Conservation (phyloP, 2,329 filamentous ascomycete species). For the Beauveria scarabaeidicola region DNA sequence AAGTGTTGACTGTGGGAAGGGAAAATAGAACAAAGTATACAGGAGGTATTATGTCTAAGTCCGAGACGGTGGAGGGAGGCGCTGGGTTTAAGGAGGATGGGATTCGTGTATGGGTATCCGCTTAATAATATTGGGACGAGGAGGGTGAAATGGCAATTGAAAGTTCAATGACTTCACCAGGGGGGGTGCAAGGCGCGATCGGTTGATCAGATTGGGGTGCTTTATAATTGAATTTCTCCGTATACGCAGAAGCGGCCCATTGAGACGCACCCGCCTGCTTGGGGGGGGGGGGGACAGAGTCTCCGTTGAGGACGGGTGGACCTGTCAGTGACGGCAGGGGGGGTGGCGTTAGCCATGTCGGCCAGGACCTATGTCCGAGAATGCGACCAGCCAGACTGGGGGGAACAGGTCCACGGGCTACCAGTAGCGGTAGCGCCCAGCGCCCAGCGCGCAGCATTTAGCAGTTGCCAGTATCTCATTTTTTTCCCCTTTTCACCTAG, state of each 20-base stretch:
- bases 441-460: too few species aligned
- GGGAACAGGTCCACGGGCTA: constrained; percentile 1
- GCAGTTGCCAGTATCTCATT: too few species aligned
- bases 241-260: neutral
- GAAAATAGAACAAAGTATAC: neutral
- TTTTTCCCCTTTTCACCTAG: too few species aligned
- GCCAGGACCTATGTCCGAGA: constrained; percentile 9
- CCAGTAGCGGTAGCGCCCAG: neutral
- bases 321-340: neutral
- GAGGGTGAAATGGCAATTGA: neutral
- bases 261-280: neutral
- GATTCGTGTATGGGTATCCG: constrained; percentile 3
- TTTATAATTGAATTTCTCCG: neutral
- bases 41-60: constrained; percentile 6
- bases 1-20: neutral
- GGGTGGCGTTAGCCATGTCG: constrained; percentile 11
- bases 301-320: constrained; percentile 1
- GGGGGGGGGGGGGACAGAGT: neutral
- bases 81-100: constrained; percentile 6
- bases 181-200: constrained; percentile 8
- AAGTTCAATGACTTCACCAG: constrained; percentile 8
- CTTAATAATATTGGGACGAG: constrained; percentile 10
- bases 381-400: constrained; percentile 2
- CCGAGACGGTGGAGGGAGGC: constrained; percentile 2
- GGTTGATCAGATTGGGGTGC: constrained; percentile 8